Evolutionary conservation across 2,329 filamentous ascomycete species (phyloP), one percentile per base, ranked within the genome.

Genomic region (Colletotrichum musicola): DNA sequence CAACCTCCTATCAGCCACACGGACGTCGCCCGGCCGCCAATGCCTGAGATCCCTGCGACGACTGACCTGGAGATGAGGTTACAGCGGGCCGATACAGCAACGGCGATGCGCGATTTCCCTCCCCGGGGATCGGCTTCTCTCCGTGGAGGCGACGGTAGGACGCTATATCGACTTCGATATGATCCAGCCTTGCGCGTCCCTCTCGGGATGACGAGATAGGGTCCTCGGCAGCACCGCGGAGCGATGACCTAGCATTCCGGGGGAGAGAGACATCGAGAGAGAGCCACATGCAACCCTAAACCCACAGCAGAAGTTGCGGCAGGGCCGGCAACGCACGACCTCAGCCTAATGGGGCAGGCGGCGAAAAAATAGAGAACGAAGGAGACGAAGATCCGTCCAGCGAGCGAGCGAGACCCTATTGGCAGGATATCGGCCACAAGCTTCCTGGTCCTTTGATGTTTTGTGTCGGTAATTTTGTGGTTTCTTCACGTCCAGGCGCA

Each of bases 61-160:
- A 46, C 20, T 35, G 38, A 16, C 51, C 30, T 10, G 25, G 62
- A 35, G 49, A 66, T 55, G 58, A 40, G 40, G 59, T 62, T 18
- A 58, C 57, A 66, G 49, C 49, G 38, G 55, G 50, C 42, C 50
- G 60, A 38, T 25, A 42, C 35, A 47, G 38, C 38, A 18, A 63
- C 46, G 27, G 44, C 46, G 64, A 64, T 58, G 51, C 18, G 51
- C 59, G 51, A 35, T 20, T 35, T 10, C 30, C 30, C 30, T 35
- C 30, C 30, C 7, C 30, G 35, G 38, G 38, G 51, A 67, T 49
- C 40, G 46, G 38, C 22, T 30, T 44, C 10, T 27, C n/a, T 25
- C 30, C 30, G n/a, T 6, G 42, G 35, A 14, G 42, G 18, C 12
- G 47, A 27, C 38, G 14, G 16, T 35, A 51, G 30, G 42, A 58